Percentiles rank a stretch among this genome's conserved stretches.
phyloP scores from a whole-genome alignment of 225 moss, liverwort and hornwort genomes.

The Anthoceros angustus region DNA sequence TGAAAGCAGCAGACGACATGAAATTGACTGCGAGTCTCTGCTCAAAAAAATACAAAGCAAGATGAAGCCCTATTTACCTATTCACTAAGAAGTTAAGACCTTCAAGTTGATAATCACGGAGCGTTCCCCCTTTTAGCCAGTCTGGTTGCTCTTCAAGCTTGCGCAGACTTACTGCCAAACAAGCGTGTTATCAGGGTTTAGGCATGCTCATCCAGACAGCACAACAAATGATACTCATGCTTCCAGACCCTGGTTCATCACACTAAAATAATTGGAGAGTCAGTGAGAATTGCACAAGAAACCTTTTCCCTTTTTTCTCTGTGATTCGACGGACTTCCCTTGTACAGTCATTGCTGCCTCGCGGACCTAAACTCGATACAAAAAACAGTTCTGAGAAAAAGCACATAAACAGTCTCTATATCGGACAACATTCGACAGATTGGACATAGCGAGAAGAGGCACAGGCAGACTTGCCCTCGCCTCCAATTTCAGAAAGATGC shows the following conservation, averaged over 20 bases:
- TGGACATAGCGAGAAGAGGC: too few relatives aligned
- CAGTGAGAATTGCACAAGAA: not conserved
- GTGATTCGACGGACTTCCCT: conserved; percentile 2
- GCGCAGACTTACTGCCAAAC: conserved; percentile 58
- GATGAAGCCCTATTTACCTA: conserved; percentile 29
- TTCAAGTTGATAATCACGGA: conserved; percentile 97
- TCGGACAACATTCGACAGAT: too few relatives aligned
- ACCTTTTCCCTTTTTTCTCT: conserved; percentile 3
- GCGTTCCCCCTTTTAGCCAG: conserved; percentile 91
- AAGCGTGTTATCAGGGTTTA: not conserved
- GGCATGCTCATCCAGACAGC: not conserved
- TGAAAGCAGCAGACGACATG: not conserved
- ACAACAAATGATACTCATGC: not conserved
- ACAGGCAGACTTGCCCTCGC: too few relatives aligned
- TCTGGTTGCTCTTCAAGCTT: conserved; percentile 94
- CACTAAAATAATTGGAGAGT: not conserved
- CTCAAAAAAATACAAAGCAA: not conserved
- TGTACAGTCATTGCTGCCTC: conserved; percentile 2
- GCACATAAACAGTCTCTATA: too few relatives aligned
- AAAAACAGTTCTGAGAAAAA: not conserved
- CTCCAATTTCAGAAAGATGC: too few relatives aligned
- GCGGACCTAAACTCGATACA: not conserved
- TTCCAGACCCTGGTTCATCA: not conserved
- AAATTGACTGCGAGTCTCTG: not conserved
- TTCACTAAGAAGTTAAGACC: conserved; percentile 97